phyloP scores from a whole-genome alignment of 345 rosid species.

The Gossypium thurberi region DNA sequence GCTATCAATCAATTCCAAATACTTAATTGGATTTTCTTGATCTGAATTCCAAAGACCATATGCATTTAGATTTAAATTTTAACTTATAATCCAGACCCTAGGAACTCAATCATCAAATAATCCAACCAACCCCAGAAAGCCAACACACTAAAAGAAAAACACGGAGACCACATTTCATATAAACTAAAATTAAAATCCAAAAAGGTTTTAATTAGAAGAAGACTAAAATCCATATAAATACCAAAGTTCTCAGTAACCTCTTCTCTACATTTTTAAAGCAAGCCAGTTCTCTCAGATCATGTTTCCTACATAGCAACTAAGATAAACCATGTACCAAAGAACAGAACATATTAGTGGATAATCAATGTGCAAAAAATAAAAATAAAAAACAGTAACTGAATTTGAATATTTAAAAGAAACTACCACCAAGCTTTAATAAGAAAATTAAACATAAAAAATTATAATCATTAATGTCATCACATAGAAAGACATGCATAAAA shows the following conservation, averaged over 20 bases:
- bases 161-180: background rate
- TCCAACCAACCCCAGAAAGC: background rate
- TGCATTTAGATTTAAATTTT: background rate
- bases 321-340: background rate
- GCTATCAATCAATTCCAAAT: background rate
- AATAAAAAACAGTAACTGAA: background rate
- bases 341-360: background rate
- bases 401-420: background rate
- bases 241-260: background rate
- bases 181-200: background rate
- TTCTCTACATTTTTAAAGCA: background rate
- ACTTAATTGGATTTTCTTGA: background rate
- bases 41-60: background rate
- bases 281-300: background rate
- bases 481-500: background rate
- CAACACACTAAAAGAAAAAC: background rate
- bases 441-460: slow-evolving; percentile 8
- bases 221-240: background rate
- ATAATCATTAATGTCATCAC: background rate
- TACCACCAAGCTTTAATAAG: background rate
- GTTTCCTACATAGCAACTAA: background rate
- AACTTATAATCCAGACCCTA: background rate
- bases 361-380: background rate
- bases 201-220: background rate
- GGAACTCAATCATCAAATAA: background rate